Conservation (phyloP, 257 asterid species). For the Solanum arcanum region DNA sequence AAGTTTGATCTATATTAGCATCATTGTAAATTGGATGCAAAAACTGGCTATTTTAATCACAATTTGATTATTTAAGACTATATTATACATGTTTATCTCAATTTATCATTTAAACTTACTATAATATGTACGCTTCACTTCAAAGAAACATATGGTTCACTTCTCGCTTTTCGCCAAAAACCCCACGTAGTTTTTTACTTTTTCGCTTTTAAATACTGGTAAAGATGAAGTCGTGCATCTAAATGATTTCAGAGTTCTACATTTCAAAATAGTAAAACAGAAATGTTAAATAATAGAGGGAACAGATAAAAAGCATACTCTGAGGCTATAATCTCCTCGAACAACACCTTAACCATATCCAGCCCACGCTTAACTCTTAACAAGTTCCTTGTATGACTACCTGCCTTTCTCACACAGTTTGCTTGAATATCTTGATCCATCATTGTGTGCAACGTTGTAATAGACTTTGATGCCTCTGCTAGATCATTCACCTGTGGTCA, state of each 20-base stretch:
- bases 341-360: slow-evolving; percentile 84
- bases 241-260: background rate
- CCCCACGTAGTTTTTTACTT: background rate
- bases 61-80: background rate
- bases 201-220: background rate
- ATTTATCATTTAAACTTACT: background rate
- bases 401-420: slow-evolving; percentile 57
- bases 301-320: slow-evolving; percentile 33
- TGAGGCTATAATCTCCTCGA: slow-evolving; percentile 63
- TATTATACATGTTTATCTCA: background rate
- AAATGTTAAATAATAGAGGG: background rate
- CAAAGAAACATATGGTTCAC: background rate
- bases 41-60: background rate
- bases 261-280: background rate
- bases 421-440: slow-evolving; percentile 65
- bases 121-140: background rate
- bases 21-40: background rate
- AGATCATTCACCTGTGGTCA: slow-evolving; percentile 62
- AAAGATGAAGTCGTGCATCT: background rate
- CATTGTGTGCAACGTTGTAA: slow-evolving; percentile 48
- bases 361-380: slow-evolving; percentile 91
- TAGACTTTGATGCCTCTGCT: slow-evolving; percentile 56
- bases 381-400: slow-evolving; percentile 89
- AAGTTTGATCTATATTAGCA: background rate
- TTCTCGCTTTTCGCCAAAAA: background rate